Evolutionary conservation across 2,329 filamentous ascomycete species (phyloP), one percentile per base, ranked within the genome.

Genomic region (Diaporthe ampelina): DNA sequence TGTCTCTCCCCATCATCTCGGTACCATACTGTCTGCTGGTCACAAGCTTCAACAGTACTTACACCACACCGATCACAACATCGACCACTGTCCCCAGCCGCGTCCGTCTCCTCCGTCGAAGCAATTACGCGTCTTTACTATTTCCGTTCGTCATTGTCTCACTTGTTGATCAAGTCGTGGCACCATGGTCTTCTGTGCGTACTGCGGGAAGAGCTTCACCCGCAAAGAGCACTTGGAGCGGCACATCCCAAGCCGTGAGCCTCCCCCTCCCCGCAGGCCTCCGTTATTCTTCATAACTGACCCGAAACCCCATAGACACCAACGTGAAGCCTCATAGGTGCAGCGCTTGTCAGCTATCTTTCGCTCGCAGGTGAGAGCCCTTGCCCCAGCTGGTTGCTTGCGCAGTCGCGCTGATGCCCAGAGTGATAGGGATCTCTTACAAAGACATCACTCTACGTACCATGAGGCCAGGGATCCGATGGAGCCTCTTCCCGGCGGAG

Each of bases 181-280:
- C 72, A 80, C 77, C 72, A 84, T 84, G 83, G 82, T 89, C 65
- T 89, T 83, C 78, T 90, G 88, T 77, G 83, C 87, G 24, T 89
- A 89, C 77, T 90, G 88, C 78, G 88, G 88, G 72, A 89, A 87
- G 81, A 83, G 81, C 77, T 90, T 90, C 79, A 89, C 87, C 67
- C 84, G 88, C 77, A 89, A 89, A 79, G 88, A 90, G 77, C 88
- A 90, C 78, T 80, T 89, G n/a, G 88, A 90, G 77, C 85, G 88
- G 76, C 88, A 89, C 75, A 84, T 90, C 54, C 87, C 87, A 13
- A 87, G 79, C 72, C 88, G 88, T 89, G 79, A 82, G 87, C 81
- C 67, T 65, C 6, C 24, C 13, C 21, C 24, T 17, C n/a, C 17
- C 26, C n/a, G 8, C 40, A 65, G 57, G 11, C 54, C 35, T 37